Percentiles rank a stretch among this genome's conserved stretches.
Conservation (phyloP, 2,329 filamentous ascomycete genomes). For the Penicillium sp. region DNA sequence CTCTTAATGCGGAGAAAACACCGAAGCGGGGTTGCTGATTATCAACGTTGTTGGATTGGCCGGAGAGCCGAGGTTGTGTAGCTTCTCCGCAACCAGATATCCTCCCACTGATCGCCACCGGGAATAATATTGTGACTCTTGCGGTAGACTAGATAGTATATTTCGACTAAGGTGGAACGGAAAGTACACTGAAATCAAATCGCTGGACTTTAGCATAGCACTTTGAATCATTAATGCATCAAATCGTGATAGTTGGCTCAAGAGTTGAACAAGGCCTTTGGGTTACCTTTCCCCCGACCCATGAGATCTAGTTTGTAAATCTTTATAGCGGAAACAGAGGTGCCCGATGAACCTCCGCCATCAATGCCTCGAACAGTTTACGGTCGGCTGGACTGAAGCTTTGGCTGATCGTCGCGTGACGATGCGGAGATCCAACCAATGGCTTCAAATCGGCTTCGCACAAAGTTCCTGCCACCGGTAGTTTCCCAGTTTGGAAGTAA, state of each 20-base stretch:
- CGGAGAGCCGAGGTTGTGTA: not conserved
- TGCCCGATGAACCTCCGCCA: constrained; percentile 15
- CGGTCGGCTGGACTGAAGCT: constrained; percentile 11
- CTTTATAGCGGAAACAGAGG: not conserved
- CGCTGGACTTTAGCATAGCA: not conserved
- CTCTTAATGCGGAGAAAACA: not conserved
- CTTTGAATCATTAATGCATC: not conserved
- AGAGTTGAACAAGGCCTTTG: not conserved
- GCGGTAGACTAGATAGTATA: not conserved
- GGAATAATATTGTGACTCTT: not conserved
- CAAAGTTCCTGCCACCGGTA: constrained; percentile 36
- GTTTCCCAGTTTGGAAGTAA: constrained; percentile 43
- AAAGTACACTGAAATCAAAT: not conserved
- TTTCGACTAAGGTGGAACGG: not conserved
- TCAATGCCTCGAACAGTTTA: constrained; percentile 15
- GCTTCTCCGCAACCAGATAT: constrained; percentile 1
- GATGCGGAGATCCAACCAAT: constrained; percentile 19
- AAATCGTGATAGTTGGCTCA: not conserved
- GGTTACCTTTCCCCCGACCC: not conserved
- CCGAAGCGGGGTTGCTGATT: constrained; percentile 10
- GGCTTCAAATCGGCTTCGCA: constrained; percentile 41
- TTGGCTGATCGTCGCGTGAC: constrained; percentile 1
- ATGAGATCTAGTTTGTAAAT: not conserved
- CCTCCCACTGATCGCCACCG: not conserved
- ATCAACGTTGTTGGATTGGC: constrained; percentile 3